Evolutionary conservation across 208 protist genomes (phyloP).

Genomic region (Phytomonas sp.): DNA sequence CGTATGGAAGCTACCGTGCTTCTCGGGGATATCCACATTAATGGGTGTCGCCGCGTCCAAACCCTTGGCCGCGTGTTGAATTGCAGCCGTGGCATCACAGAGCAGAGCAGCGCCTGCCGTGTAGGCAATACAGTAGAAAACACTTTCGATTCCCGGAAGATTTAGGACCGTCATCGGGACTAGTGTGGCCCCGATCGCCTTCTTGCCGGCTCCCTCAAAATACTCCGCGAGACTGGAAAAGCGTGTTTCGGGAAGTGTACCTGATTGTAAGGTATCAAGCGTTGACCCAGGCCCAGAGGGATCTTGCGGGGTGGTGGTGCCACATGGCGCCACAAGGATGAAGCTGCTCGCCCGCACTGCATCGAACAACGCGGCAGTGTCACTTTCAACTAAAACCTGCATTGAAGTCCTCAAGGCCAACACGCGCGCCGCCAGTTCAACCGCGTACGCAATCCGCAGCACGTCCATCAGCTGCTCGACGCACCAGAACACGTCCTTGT

Average conservation of each 20-base stretch:
- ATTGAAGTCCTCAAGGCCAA: conserved; percentile 34
- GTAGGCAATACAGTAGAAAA: conserved; percentile 67
- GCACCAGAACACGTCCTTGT: conserved; percentile 2
- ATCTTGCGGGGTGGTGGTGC: neutral
- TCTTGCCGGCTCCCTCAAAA: neutral
- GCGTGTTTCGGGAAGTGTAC: neutral
- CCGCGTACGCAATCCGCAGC: conserved; percentile 39
- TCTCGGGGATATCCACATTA: conserved; percentile 15
- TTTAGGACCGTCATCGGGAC: conserved; percentile 21
- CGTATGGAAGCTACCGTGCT: neutral
- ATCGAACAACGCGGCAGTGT: conserved; percentile 46
- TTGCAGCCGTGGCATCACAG: conserved; percentile 16
- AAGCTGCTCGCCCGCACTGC: neutral
- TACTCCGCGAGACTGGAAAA: neutral
- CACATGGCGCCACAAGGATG: neutral
- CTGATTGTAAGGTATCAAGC: neutral
- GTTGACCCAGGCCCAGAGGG: neutral
- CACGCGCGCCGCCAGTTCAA: conserved; percentile 51
- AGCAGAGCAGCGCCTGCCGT: conserved; percentile 41
- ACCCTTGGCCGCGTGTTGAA: neutral
- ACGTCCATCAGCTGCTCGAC: conserved; percentile 31
- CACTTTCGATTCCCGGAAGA: conserved; percentile 35
- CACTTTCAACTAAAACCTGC: conserved; percentile 35
- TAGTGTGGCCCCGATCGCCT: neutral
- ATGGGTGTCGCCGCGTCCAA: neutral